Base-by-base conservation (phyloP, 2,329 filamentous ascomycete species). In the Ampelomyces quisqualis region DNA sequence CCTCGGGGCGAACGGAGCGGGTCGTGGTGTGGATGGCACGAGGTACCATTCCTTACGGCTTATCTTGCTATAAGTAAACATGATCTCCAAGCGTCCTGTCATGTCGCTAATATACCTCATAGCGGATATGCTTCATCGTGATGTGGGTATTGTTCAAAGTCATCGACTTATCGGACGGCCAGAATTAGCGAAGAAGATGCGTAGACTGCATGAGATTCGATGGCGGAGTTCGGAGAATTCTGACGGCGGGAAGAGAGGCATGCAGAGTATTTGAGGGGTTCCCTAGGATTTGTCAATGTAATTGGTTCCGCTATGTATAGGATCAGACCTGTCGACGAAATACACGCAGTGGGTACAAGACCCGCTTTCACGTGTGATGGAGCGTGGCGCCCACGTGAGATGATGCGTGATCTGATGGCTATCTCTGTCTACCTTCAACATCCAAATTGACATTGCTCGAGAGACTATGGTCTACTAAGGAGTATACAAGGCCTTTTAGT, bases 21-120 rank as follows among this genome's bases (percentile, higher is more conserved):
- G 65, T 28, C 70, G 17, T 72, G 68, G 68, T 57, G 65, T 11
- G 56, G 57, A 1, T 72, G 68, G 30, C 47, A 67, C 21, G n/a
- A 34, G 0, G 51, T 64, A 19, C 49, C 67, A 3, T 71, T 73
- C 40, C 38, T 73, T 2, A 67, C 68, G 4, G 61, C 67, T 1
- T 73, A 69, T 55, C 55, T 72, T 6, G 55, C 68, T 15, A 70
- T 73, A 56, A 56, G 68, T 50, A 17, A n/a, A 5, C 11, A 24
- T 14, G 22, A 11, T 26, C 14, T 4, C 8, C 14, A 36, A 15
- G 5, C 7, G 18, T 35, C 33, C 14, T 36, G 10, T 36, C n/a
- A n/a, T n/a, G n/a, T n/a, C n/a, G 21, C 9, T 23, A 27, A 28
- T 11, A 14, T 28, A 19, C 15, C 11, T 14, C 9, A 14, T 33